phyloP scores from a whole-genome alignment of 768 basidiomycete species.

The Pisolithus orientalis region DNA sequence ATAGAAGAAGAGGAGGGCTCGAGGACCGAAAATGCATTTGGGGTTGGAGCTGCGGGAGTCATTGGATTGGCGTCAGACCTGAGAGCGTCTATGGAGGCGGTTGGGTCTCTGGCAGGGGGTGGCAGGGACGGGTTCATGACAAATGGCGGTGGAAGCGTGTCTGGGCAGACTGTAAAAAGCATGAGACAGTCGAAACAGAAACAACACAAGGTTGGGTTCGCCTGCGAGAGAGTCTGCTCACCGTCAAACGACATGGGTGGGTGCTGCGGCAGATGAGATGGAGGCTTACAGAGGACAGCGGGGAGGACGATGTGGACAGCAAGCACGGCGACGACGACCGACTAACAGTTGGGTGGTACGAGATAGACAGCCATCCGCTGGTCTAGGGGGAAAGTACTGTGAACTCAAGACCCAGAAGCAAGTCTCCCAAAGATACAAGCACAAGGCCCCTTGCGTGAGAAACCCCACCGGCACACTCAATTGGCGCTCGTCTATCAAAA shows the following conservation, averaged over 20 bases:
- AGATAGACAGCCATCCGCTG: conserved; percentile 1
- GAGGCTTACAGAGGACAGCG: not conserved
- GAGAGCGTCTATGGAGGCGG: conserved; percentile 7
- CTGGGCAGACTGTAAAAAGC: conserved; percentile 5
- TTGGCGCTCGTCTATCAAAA: too few relatives aligned
- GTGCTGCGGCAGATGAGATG: too few relatives aligned
- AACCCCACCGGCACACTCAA: too few relatives aligned
- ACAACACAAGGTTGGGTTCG: too few relatives aligned
- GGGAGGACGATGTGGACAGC: not conserved
- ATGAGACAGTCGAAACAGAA: not conserved
- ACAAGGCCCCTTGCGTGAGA: too few relatives aligned
- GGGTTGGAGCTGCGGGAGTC: conserved; percentile 1
- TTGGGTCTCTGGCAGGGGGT: conserved; percentile 7
- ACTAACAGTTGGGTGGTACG: conserved; percentile 3
- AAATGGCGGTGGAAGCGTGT: conserved; percentile 4
- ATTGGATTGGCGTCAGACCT: conserved; percentile 10
- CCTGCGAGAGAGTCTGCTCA: too few relatives aligned
- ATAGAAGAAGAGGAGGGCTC: conserved; percentile 2
- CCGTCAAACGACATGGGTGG: too few relatives aligned
- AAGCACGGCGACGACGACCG: conserved; percentile 7
- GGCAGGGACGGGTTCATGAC: conserved; percentile 6
- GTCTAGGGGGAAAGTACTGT: conserved; percentile 13
- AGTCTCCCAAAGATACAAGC: not conserved
- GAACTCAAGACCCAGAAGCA: not conserved
- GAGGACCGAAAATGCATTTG: conserved; percentile 11